Evolutionary conservation across 495 filamentous ascomycete species (phyloP).

Genomic region (Xylaria longipes): DNA sequence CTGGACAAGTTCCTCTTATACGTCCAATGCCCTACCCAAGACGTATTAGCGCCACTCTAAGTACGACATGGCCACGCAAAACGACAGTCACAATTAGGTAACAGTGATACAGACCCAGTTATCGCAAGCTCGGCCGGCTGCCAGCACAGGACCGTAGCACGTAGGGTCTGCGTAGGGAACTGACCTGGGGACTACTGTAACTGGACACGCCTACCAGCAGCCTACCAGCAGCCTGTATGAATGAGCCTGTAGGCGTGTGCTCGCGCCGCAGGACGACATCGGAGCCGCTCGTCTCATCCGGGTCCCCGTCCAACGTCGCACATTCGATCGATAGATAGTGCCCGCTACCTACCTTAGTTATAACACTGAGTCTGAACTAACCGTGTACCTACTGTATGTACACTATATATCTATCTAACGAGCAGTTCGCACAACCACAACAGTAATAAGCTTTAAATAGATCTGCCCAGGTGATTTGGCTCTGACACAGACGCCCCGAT

Average conservation of each 20-base stretch:
- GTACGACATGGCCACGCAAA: conserved; percentile 10
- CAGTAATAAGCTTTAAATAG: conserved; percentile 18
- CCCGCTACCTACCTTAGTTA: too few relatives aligned
- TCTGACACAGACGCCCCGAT: conserved; percentile 9
- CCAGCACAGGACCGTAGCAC: neutral
- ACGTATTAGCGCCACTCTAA: neutral
- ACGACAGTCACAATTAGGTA: conserved; percentile 27
- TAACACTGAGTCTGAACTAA: neutral
- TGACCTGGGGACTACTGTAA: too few relatives aligned
- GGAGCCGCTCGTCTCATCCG: conserved; percentile 27
- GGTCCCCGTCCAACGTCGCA: conserved; percentile 22
- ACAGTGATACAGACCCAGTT: conserved; percentile 21
- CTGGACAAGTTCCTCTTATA: neutral
- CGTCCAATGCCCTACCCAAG: neutral
- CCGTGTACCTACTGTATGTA: neutral
- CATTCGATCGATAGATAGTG: conserved; percentile 9
- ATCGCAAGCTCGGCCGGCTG: conserved; percentile 6
- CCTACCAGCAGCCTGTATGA: neutral
- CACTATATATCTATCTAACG: neutral
- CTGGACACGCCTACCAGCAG: too few relatives aligned
- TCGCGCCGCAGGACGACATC: conserved; percentile 26
- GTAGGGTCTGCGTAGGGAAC: too few relatives aligned
- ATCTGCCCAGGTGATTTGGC: conserved; percentile 5
- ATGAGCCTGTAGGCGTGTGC: neutral
- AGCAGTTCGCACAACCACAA: neutral